Base-by-base conservation (phyloP, 768 basidiomycete genomes). In the Lactifluus piperatus region DNA sequence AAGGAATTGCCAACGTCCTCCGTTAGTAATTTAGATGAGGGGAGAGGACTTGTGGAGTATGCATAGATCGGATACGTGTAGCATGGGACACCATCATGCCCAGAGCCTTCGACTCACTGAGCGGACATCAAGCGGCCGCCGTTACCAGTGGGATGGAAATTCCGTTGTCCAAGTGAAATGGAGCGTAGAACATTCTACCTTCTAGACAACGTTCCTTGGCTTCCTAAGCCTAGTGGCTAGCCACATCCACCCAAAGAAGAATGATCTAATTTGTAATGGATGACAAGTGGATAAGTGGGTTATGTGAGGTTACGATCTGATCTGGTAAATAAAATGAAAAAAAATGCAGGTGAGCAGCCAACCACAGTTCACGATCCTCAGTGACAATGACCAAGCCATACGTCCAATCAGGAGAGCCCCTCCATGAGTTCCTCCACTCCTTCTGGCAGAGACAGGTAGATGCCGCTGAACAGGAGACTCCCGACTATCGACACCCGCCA, bases 361-460 rank as follows among this genome's bases (percentile, higher is more conserved):
- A 60, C 59, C 59, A 60, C 59, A 60, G 26, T 51, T 51, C 54
- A 60, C 59, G 59, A 60, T 60, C 59, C 44, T 41, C 59, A 56
- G 59, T 60, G 54, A 60, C 59, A 62, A 62, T 60, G 59, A 60
- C 62, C 60, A 64, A 76, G 57, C 88, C 91, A 2, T 89, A 77
- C 63, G 91, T 94, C 13, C 86, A 88, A 68, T 73, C 90, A 8
- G 90, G 91, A 47, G 89, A 93, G 68, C 85, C 85, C n/a, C 77
- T 95, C 45, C 86, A 91, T 66, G 83, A 87, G 41, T 94, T 94
- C 69, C 75, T 95, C 56, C 82, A 84, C 56, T 81, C 82, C 4
- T 95, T 97, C 72, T 97, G 94, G 94, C 88, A 91, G 67, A 74
- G 90, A 44, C 91, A 94, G 69, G 81, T 94, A 59, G 85, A 91